Base-by-base conservation (phyloP, 2,329 filamentous ascomycete genomes). In the Venturia oleaginea region DNA sequence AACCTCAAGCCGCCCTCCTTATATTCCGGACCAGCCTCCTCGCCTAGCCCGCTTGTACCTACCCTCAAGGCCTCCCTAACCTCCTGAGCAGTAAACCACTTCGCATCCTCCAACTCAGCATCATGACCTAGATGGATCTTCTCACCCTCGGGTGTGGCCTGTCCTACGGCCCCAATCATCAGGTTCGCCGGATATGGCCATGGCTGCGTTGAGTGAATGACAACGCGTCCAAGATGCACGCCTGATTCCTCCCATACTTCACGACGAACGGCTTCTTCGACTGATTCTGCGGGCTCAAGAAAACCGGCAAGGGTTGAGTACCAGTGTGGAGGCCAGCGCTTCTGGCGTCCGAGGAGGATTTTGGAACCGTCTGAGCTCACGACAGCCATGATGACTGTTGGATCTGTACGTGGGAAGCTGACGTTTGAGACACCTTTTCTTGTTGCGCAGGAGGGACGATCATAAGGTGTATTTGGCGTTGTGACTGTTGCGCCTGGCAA, bases 341-440 rank as follows among this genome's bases (percentile, higher is more conserved):
- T 90, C 72, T 90, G 86, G 17, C 94, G 87, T 43, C 94, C 94
- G 0, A 99, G 87, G 8, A 99, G 84, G 46, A 96, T 78, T 67
- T 86, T 85, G 68, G 87, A 83, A 61, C 89, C 89, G 69, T 95
- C 90, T 61, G 87, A 81, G 63, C 89, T 95, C 38, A 97, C 84
- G 13, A 97, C 88, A 0, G 92, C 93, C 78, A 95, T 92, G 77
- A 99, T 99, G 74, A 97, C 92, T 34, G 91, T 96, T 0, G 92
- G 92, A 71, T 97, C 92, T 1, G 93, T 97, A 61, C 92, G 86
- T 2, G 93, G 93, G 80, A 97, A 97, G 72, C 84, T 88, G 63
- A 97, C 82, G 76, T 99, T 99, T 38, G 92, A 96, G 57, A 99
- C 79, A 32, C 91, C 92, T 46, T 86, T 88, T 63, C 94, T 85